Conservation (phyloP, 2,329 filamentous ascomycete genomes). For the Nannizziopsis barbatae region DNA sequence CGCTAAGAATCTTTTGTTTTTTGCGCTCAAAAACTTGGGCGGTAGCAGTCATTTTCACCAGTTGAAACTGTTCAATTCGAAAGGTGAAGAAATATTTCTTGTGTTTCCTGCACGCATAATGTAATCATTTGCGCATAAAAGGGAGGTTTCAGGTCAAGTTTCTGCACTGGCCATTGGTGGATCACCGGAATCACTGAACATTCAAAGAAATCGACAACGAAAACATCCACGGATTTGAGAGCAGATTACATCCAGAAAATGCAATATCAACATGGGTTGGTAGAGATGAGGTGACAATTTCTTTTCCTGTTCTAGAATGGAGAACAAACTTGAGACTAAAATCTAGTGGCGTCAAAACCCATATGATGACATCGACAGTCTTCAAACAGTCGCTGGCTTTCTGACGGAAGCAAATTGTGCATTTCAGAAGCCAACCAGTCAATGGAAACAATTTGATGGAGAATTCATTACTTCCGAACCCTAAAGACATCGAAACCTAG, state of each 20-base stretch:
- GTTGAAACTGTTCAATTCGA: neutral
- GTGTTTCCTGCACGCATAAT: no score
- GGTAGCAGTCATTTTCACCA: neutral
- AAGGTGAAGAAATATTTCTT: neutral
- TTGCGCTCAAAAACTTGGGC: constrained; percentile 32
- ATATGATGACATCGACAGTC: neutral
- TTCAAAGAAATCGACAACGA: no score
- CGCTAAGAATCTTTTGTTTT: constrained; percentile 62
- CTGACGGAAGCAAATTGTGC: neutral
- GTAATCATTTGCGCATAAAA: no score
- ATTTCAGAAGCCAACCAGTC: no score
- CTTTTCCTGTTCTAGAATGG: neutral
- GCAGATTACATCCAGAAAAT: neutral
- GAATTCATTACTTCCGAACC: no score
- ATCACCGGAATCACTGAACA: no score
- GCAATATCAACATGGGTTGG: neutral
- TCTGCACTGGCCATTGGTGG: no score
- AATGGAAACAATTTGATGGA: no score
- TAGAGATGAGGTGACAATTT: neutral
- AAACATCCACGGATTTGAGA: neutral
- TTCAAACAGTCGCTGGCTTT: neutral
- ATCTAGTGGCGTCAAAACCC: neutral
- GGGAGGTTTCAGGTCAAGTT: no score
- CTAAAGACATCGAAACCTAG: neutral
- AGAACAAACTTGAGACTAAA: neutral